Evolutionary conservation across 805 yeast species (phyloP), one percentile per base, ranked within the genome.

Genomic region (Metschnikowia proteae): DNA sequence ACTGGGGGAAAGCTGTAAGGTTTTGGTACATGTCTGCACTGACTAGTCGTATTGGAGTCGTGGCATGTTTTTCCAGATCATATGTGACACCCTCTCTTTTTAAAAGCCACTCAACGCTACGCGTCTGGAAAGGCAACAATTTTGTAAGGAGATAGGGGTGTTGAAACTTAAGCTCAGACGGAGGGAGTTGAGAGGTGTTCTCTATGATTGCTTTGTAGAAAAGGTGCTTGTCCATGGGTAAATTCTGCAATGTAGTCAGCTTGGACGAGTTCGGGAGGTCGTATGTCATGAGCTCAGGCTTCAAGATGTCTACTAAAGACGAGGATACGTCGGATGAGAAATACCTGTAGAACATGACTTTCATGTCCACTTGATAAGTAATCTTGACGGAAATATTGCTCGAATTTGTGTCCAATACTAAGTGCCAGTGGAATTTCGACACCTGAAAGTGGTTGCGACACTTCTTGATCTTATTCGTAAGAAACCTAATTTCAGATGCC

Each of bases 51-150:
- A 58, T 37, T 3, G 51, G 47, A 9, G 53, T 52, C 13, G 67
- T 65, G 4, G 63, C 28, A 25, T 59, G 56, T 0, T 64, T 59
- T 0, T 53, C 41, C 31, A 57, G 54, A 50, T 71, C 63, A 47
- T 71, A 74, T 8, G 37, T 28, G 4, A 71, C 73, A 37, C 79
- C 73, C 59, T 83, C 89, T 50, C 69, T 73, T 0, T 63, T 52
- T 4, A 83, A 62, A 58, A 83, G 64, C 89, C 89, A 83, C 13
- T 67, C 62, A 1, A 83, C 71, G 2, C 86, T 74, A 38, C 72
- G 75, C 4, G 68, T 69, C 60, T 83, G 89, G 51, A 82, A 83
- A 2, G 65, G 65, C 26, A 79, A 58, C 6, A 80, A 61, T 10
- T 65, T 65, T 0, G 80, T 69, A 7, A 70, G 74, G 5, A 80